Conservation (phyloP, 2,329 filamentous ascomycete species). For the Aspergillus novofumigatus region DNA sequence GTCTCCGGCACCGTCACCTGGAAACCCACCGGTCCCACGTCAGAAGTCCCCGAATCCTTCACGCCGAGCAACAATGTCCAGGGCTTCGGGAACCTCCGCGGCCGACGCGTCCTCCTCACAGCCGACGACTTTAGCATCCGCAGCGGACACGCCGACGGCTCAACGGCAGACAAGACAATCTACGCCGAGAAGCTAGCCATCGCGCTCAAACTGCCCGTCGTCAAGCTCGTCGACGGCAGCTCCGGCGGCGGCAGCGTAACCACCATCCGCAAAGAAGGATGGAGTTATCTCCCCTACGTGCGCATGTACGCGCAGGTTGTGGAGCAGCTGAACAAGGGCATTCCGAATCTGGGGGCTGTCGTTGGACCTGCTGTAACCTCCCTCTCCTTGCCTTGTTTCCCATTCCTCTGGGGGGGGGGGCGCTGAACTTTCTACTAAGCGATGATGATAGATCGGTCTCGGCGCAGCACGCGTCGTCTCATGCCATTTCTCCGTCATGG, state of each 20-base stretch:
- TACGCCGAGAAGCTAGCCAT: conserved; percentile 61
- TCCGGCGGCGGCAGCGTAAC: conserved; percentile 61
- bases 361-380: conserved; percentile 53
- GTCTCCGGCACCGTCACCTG: conserved; percentile 58
- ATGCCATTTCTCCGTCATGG: conserved; percentile 65
- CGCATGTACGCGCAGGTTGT: conserved; percentile 51
- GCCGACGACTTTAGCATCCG: conserved; percentile 62
- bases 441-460: conserved; percentile 54
- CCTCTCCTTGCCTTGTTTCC: too few species aligned
- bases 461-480: conserved; percentile 59
- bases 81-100: conserved; percentile 51
- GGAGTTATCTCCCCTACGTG: conserved; percentile 58
- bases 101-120: conserved; percentile 56
- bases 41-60: conserved; percentile 46
- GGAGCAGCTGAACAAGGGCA: conserved; percentile 58
- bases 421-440: too few species aligned
- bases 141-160: conserved; percentile 61
- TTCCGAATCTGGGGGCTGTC: conserved; percentile 61
- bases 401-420: too few species aligned
- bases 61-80: conserved; percentile 62
- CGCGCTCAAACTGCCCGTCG: conserved; percentile 53
- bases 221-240: conserved; percentile 62
- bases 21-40: conserved; percentile 41
- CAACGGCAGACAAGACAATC: conserved; percentile 54
- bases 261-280: conserved; percentile 53